Conservation (phyloP, 768 basidiomycete species). For the Rhizopogon vesiculosus region DNA sequence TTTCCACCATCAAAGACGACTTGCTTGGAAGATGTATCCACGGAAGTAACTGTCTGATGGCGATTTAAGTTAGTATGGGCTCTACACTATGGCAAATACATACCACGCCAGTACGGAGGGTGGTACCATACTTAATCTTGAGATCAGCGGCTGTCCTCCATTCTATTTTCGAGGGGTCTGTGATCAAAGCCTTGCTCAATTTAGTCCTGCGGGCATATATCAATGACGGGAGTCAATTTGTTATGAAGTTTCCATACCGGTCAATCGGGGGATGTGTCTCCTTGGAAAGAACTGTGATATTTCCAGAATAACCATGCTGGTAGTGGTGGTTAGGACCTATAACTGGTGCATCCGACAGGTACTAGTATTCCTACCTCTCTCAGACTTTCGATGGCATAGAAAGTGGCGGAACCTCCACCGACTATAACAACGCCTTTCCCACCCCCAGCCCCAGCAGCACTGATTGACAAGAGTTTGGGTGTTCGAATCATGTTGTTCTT, state of each 20-base stretch:
- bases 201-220: constrained; percentile 58
- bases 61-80: constrained; percentile 1
- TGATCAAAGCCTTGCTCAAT: constrained; percentile 80
- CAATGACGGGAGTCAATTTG: background rate
- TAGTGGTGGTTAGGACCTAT: background rate
- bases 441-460: constrained; percentile 40
- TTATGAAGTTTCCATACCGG: constrained; percentile 37
- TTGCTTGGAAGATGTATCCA: constrained; percentile 58
- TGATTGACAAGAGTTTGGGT: constrained; percentile 48
- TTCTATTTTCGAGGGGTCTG: constrained; percentile 74
- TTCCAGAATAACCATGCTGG: constrained; percentile 73
- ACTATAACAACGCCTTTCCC: constrained; percentile 75
- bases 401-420: constrained; percentile 80
- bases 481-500: constrained; percentile 65
- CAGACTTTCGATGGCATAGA: constrained; percentile 75
- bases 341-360: background rate
- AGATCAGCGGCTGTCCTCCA: constrained; percentile 69
- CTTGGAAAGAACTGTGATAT: constrained; percentile 75
- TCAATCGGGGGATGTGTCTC: constrained; percentile 83
- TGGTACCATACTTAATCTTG: constrained; percentile 69
- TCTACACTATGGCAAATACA: constrained; percentile 16
- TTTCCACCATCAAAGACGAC: constrained; percentile 60
- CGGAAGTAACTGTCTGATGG: constrained; percentile 58
- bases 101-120: constrained; percentile 57
- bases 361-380: constrained; percentile 53